Evolutionary conservation across 306 rosid species (phyloP).

Genomic region (Casuarina equisetifolia): DNA sequence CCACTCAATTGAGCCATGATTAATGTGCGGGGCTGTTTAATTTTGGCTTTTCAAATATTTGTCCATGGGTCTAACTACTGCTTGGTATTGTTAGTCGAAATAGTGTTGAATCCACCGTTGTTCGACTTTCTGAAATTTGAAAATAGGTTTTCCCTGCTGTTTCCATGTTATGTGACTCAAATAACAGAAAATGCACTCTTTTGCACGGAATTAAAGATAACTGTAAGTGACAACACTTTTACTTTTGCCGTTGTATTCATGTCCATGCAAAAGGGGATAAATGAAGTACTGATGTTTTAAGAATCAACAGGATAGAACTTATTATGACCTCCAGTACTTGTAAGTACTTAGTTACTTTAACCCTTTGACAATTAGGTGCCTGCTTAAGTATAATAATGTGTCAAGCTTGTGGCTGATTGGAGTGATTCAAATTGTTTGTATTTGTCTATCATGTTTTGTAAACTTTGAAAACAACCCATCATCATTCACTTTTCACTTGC

Average conservation of each 20-base stretch:
- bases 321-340: neutral
- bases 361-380: too few relatives aligned
- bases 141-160: neutral
- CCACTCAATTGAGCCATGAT: neutral
- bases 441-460: neutral
- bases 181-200: neutral
- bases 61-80: neutral
- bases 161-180: neutral
- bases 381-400: too few relatives aligned
- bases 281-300: neutral
- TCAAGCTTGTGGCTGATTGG: neutral
- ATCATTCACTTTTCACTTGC: neutral
- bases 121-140: neutral
- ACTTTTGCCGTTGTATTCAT: neutral
- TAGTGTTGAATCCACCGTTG: neutral
- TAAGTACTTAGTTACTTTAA: neutral
- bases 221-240: neutral
- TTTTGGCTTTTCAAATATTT: neutral
- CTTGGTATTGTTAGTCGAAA: neutral
- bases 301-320: neutral
- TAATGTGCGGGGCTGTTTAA: neutral
- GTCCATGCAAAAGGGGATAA: neutral
- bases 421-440: neutral
- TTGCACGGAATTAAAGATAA: neutral
- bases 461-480: neutral